Conservation (phyloP, 2,329 filamentous ascomycete species). For the Penicillium sp. region DNA sequence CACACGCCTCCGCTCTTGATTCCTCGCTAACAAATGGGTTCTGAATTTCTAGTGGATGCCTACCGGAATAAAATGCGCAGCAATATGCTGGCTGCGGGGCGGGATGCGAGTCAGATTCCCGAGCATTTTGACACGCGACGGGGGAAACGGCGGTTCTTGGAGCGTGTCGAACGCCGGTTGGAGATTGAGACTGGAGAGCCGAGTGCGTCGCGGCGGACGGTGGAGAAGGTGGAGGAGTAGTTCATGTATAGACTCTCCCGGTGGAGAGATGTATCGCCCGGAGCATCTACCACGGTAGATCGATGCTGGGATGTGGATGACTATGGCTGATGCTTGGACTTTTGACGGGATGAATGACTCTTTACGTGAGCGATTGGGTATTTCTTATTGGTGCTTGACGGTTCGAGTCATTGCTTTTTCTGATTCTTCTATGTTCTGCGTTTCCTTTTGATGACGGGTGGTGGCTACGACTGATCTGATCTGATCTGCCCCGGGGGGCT, state of each 20-base stretch:
- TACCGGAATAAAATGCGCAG: conserved; percentile 90
- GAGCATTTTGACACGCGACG: conserved; percentile 87
- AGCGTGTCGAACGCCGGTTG: conserved; percentile 42
- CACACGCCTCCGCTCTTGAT: no score
- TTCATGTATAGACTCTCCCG: no score
- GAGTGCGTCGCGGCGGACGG: conserved; percentile 38
- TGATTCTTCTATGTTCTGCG: background rate
- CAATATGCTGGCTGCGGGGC: conserved; percentile 76
- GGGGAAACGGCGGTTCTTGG: conserved; percentile 77
- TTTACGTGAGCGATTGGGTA: background rate
- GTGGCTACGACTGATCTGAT: background rate
- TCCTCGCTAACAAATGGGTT: background rate
- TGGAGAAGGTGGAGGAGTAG: conserved; percentile 44
- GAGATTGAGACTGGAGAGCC: conserved; percentile 27
- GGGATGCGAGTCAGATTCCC: conserved; percentile 72
- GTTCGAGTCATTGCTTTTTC: background rate
- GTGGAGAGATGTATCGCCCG: background rate
- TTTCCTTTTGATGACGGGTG: background rate
- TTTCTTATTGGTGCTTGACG: background rate
- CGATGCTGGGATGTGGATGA: background rate
- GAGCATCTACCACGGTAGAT: background rate
- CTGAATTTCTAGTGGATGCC: conserved; percentile 70
- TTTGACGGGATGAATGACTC: background rate
- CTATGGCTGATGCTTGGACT: background rate
- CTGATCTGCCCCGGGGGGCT: background rate